Percentiles rank a stretch among this genome's conserved stretches.
Conservation (phyloP, 2,329 filamentous ascomycete species). For the Tolypocladium sp. region DNA sequence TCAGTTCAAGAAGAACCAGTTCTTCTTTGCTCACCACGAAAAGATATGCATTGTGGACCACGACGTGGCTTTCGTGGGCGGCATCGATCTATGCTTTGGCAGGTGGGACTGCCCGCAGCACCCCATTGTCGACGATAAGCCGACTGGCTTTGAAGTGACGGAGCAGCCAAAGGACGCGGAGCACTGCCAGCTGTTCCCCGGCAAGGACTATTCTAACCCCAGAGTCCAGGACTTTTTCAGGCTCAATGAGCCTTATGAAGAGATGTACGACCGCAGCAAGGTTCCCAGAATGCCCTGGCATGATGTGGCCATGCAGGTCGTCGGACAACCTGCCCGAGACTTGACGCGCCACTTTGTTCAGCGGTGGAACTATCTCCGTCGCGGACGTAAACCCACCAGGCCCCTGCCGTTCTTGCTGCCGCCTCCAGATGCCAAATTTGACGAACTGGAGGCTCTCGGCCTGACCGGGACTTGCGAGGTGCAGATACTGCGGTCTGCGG, state of each 20-base stretch:
- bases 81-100: slow-evolving; percentile 93
- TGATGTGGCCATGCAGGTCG: slow-evolving; percentile 94
- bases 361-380: slow-evolving; percentile 92
- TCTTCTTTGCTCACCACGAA: slow-evolving; percentile 98
- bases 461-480: slow-evolving; percentile 93
- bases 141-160: slow-evolving; percentile 81
- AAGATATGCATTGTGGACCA: slow-evolving; percentile 97
- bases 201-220: slow-evolving; percentile 97
- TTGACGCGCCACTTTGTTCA: slow-evolving; percentile 94
- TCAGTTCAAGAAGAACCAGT: slow-evolving; percentile 97
- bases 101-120: slow-evolving; percentile 97
- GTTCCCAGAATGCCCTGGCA: slow-evolving; percentile 97
- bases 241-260: slow-evolving; percentile 89
- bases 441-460: slow-evolving; percentile 79
- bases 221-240: slow-evolving; percentile 91
- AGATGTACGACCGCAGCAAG: slow-evolving; percentile 92
- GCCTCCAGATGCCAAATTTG: slow-evolving; percentile 80
- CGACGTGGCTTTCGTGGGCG: slow-evolving; percentile 89
- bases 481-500: slow-evolving; percentile 86
- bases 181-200: slow-evolving; percentile 91
- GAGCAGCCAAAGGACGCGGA: slow-evolving; percentile 76
- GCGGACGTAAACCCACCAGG: slow-evolving; percentile 84
- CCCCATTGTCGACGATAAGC: slow-evolving; percentile 81
- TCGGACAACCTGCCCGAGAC: slow-evolving; percentile 90
- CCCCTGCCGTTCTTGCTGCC: slow-evolving; percentile 90